Evolutionary conservation across 2,329 filamentous ascomycete species (phyloP), one percentile per base, ranked within the genome.

Genomic region (Diaporthe citrichinensis): DNA sequence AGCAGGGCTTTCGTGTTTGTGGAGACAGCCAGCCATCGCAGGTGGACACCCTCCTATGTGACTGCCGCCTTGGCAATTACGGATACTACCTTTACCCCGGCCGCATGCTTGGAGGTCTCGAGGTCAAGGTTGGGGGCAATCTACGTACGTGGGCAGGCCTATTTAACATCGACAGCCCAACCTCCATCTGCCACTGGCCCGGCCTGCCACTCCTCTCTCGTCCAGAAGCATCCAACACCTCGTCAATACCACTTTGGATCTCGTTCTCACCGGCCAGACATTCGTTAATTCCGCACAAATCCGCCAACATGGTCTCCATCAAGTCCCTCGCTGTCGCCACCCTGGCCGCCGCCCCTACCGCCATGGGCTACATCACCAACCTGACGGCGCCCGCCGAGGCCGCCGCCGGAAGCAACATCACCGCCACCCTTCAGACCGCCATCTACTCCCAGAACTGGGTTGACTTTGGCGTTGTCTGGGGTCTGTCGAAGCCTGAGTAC

Each of bases 381-480:
- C 41, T 84, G 34, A 76, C 31, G 7, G 78, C 78, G 12, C 81
- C 82, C 3, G 49, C 77, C 1, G 78, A 75, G 7, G 81, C 78
- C 7, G 73, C 65, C 4, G 79, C 80, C 57, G 82, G 82, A 4
- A 36, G 73, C 15, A 80, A 71, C 68, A 73, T 83, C 55, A 78
- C 75, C 3, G 80, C 76, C 20, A 81, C 78, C 12, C 72, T 84
- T 28, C 73, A 72, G 51, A 81, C 81, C 23, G 71, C 80, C 28
- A 80, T 80, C 77, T 83, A 83, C 80, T 75, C 81, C 55, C 81
- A 83, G 80, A 84, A 84, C 80, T 83, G 78, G 78, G 78, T 81
- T 72, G 82, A 84, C 78, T 83, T 79, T 76, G 75, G 79, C 62
- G 80, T 84, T 74, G 72, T 81, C 53, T 84, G 81, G 81, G 82